A percentile compares a stretch with the other conserved stretches of the same genome.
Evolutionary conservation across 2,329 filamentous ascomycete genomes (phyloP).

Genomic region (Xenoacremonium recifei): DNA sequence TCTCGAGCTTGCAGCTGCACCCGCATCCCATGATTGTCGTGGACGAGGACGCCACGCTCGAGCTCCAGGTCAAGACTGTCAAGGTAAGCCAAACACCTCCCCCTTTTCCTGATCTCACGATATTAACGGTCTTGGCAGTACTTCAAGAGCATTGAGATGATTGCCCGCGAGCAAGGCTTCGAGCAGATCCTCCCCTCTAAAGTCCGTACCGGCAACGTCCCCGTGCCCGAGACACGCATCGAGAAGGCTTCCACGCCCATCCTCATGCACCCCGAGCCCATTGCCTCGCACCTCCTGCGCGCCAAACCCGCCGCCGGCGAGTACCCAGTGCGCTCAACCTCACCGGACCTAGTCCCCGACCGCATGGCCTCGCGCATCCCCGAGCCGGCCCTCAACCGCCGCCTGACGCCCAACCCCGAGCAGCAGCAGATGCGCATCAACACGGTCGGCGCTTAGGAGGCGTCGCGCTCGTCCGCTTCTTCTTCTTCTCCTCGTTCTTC

Average conservation of each 20-base stretch:
- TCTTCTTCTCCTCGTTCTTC: no score
- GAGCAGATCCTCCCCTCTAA: constrained; percentile 57
- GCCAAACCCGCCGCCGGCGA: constrained; percentile 54
- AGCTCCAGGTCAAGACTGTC: constrained; percentile 73
- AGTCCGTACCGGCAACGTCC: constrained; percentile 51
- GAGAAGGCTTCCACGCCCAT: constrained; percentile 43
- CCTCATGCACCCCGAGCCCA: constrained; percentile 53
- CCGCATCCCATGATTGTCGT: constrained; percentile 79
- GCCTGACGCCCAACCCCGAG: constrained; percentile 50
- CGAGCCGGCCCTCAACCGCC: constrained; percentile 42
- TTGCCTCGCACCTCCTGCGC: constrained; percentile 53
- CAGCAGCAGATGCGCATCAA: constrained; percentile 30
- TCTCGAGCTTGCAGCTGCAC: constrained; percentile 78
- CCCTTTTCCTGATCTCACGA: background rate
- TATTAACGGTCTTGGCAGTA: constrained; percentile 41
- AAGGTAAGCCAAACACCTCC: constrained; percentile 39
- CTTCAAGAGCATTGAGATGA: constrained; percentile 69
- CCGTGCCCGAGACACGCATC: constrained; percentile 38
- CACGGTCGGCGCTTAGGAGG: constrained; percentile 16
- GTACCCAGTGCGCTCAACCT: constrained; percentile 54
- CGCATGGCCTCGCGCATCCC: constrained; percentile 59
- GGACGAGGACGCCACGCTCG: constrained; percentile 75
- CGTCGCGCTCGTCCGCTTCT: no score
- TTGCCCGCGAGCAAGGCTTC: constrained; percentile 56
- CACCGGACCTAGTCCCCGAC: constrained; percentile 61